Evolutionary conservation across 1,284 basidiomycete species (phyloP), one percentile per base, ranked within the genome.

Genomic region (Sutorius eximius): DNA sequence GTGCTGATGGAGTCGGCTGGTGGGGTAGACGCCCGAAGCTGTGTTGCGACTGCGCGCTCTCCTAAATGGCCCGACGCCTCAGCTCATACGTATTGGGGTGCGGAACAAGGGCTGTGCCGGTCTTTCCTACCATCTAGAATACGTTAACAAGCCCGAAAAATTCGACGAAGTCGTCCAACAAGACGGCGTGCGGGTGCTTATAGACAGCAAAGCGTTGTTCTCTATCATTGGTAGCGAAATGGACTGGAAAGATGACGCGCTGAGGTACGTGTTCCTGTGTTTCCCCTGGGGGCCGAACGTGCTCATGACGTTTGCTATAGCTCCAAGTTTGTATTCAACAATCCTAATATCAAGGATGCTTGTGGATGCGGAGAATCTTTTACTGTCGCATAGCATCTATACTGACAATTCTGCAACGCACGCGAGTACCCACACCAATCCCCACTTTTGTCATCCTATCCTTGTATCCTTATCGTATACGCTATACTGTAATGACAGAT

Each of bases 71-170:
- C 91, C 92, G 22, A 86, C 85, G n/a, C 95, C 95, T 1, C 92
- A 94, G 68, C 82, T 97, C 54, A 90, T 99, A 58, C 90, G 96
- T 9, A 93, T 99, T 57, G 93, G 95, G 33, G 95, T 99, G 45
- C 86, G 90, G 64, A 97, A 98, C 75, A 98, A 98, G 75, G 97
- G 97, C n/a, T 99, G 97, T 72, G 97, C 97, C 0, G 97, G 97
- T 8, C 86, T 99, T 73, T 89, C 92, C 29, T 99, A 99, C 74
- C 92, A 99, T 71, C 82, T 99, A 51, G 96, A 99, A 67, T 99
- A 99, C 73, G 93, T 98, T 53, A 87, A 94, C 49, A 80, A 87
- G 62, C 89, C 94, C 0, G 93, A 85, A 4, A 89, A 87, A 72
- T 99, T 99, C 68, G 97, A 99, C 75, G 97, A 99, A 71, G 82